Evolutionary conservation across 2,329 filamentous ascomycete species (phyloP).

Genomic region (Colletotrichum lindemuthianum): DNA sequence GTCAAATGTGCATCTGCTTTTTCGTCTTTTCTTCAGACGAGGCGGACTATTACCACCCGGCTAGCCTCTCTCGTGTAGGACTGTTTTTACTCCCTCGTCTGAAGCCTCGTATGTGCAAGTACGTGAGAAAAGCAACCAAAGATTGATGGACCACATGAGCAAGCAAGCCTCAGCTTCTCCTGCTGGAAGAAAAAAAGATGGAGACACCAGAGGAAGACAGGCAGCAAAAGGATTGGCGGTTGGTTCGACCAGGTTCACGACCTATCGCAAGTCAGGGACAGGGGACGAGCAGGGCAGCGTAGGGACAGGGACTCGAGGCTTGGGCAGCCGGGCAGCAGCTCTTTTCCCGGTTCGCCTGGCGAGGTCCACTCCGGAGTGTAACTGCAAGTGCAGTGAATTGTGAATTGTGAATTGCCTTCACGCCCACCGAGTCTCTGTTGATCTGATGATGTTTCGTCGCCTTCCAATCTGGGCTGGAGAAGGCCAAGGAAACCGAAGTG

Average conservation of each 20-base stretch:
- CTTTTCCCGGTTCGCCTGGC: conserved; percentile 6
- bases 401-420: no score
- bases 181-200: conserved; percentile 1
- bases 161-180: no score
- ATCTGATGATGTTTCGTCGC: no score
- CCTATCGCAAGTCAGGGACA: conserved; percentile 15
- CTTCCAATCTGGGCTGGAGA: no score
- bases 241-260: conserved; percentile 10
- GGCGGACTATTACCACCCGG: neutral
- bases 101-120: neutral
- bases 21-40: conserved; percentile 1
- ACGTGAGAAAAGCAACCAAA: no score
- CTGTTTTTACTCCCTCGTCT: neutral
- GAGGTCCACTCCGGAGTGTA: no score
- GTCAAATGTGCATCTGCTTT: conserved; percentile 2
- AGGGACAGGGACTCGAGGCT: conserved; percentile 4
- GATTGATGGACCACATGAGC: neutral
- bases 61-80: no score
- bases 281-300: conserved; percentile 4
- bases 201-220: neutral
- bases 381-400: no score
- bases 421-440: no score
- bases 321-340: neutral
- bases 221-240: conserved; percentile 10
- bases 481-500: no score